Conservation (phyloP, 208 protist genomes). For the Trypanosomatidae sp. region DNA sequence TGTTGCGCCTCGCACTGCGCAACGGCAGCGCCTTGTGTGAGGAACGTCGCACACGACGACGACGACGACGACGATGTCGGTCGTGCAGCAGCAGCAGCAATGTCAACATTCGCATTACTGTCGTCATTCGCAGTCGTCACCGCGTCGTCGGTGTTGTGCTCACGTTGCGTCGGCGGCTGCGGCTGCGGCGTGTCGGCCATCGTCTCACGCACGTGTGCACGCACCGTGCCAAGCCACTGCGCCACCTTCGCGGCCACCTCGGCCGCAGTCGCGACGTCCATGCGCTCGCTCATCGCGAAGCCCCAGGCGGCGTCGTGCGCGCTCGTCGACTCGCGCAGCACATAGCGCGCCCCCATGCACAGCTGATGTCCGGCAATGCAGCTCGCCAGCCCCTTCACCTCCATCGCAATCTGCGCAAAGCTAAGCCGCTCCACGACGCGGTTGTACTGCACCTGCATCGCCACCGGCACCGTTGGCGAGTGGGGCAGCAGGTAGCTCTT, state of each 20-base stretch:
- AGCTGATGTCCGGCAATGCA: conserved; percentile 57
- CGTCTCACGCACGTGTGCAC: no score
- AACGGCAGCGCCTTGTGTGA: no score
- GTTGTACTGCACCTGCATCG: conserved; percentile 42
- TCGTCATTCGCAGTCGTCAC: not conserved
- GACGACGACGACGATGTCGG: no score
- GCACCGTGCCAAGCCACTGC: conserved; percentile 2
- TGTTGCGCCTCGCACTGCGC: no score
- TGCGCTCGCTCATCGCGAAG: conserved; percentile 59
- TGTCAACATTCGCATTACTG: not conserved
- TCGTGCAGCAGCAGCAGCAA: no score
- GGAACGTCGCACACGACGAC: no score
- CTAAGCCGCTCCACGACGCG: conserved; percentile 26
- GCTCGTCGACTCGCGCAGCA: conserved; percentile 39
- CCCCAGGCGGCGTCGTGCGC: conserved; percentile 57
- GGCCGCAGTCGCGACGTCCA: conserved; percentile 5
- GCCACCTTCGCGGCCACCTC: conserved; percentile 8
- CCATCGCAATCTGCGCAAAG: conserved; percentile 62
- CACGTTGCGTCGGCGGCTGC: not conserved
- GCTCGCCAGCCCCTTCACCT: conserved; percentile 42
- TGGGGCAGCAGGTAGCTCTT: conserved; percentile 5
- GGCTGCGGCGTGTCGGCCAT: no score
- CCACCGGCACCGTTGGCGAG: conserved; percentile 18
- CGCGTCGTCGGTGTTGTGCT: not conserved
- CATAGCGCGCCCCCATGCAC: conserved; percentile 74